Evolutionary conservation across 257 asterid genomes (phyloP), one percentile per base, ranked within the genome.

Genomic region (Osmanthus fragrans): DNA sequence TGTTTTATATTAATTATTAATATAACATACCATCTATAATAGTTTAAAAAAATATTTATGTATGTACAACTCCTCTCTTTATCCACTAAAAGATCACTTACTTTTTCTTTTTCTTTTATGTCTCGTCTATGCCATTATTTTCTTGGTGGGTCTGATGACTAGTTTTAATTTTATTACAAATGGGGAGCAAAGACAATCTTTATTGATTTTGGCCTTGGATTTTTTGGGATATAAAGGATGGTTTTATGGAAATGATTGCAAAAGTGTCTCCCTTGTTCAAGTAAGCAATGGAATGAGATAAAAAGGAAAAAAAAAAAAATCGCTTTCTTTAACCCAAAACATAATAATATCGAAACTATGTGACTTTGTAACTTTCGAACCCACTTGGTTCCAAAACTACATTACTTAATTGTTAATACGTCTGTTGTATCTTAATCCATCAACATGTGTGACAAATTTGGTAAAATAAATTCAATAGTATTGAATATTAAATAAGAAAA

Each of bases 141-240:
- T 47, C 10, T 72, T 74, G 87, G 87, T 81, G 86, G 90, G 83
- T 77, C 87, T 83, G 4, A 12, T 11, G 2, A 60, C 58, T 73
- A 19, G 40, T 71, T 75, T 80, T n/a, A 80, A 80, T 82, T 73
- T 80, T 72, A 72, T 58, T 76, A 56, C 7, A 77, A 84, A 82
- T 80, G 85, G 88, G 90, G 88, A 78, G 77, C 90, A 80, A 33
- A 87, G 79, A 72, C 76, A 75, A 86, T 84, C 90, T 70, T 21
- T 39, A 32, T 64, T 77, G 84, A 84, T 82, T 71, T 82, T 78
- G 76, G 80, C 79, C 70, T 82, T 70, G 81, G 85, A 82, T 74
- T 51, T 73, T 47, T 58, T 25, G 45, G 72, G 64, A 23, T 37
- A 39, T 63, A 60, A 76, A 71, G 65, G 49, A 25, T 76, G 71